Conservation (phyloP, 257 asterid species). For the Paraleonurus japonicus region DNA sequence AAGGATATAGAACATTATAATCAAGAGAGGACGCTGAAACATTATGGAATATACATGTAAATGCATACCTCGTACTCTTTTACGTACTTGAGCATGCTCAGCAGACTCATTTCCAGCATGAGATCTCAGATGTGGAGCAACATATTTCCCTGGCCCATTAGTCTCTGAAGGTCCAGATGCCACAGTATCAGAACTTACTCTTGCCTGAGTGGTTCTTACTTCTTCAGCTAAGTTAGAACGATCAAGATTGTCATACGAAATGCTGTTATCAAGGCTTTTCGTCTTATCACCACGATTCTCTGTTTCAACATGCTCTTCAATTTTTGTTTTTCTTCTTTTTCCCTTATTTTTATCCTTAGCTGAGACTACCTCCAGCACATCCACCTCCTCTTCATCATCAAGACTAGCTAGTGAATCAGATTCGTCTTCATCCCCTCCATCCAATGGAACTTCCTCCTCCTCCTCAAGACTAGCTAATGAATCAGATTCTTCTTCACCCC, state of each 20-base stretch:
- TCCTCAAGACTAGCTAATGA: constrained; percentile 35
- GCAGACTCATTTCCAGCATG: constrained; percentile 52
- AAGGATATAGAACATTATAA: constrained; percentile 16
- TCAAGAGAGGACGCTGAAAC: constrained; percentile 14
- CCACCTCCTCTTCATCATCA: constrained; percentile 37
- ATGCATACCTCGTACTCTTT: constrained; percentile 64
- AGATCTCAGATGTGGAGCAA: constrained; percentile 75
- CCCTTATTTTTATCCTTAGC: constrained; percentile 32
- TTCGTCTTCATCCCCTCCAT: constrained; percentile 30
- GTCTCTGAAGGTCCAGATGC: not conserved
- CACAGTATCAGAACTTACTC: not conserved
- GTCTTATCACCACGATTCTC: constrained; percentile 32
- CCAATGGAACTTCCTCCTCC: constrained; percentile 29
- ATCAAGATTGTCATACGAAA: not conserved
- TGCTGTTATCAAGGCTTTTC: not conserved
- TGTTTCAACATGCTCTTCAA: constrained; percentile 44
- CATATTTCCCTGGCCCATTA: constrained; percentile 45
- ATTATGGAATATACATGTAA: constrained; percentile 9
- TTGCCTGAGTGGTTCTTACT: not conserved
- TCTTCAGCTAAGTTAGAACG: not conserved
- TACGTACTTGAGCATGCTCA: constrained; percentile 69
- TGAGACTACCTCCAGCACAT: constrained; percentile 20
- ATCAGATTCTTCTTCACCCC: constrained; percentile 29
- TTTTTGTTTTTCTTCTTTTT: constrained; percentile 41
- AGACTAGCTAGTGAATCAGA: constrained; percentile 33